Conservation (phyloP, 768 basidiomycete genomes). For the Hygrocybe coccinea region DNA sequence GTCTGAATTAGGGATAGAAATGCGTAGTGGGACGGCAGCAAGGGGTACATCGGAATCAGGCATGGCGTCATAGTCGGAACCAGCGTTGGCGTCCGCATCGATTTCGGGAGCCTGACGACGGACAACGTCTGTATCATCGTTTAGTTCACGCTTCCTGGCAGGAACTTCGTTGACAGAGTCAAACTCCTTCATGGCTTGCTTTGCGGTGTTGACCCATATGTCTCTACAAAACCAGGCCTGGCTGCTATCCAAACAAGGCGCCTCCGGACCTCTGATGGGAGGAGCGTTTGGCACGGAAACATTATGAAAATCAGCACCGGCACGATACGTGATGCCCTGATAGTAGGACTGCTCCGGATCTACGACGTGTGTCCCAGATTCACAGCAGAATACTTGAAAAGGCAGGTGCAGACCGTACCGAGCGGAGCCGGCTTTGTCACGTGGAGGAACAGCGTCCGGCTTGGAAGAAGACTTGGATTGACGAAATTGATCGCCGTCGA, state of each 20-base stretch:
- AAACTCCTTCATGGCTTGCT: conserved; percentile 63
- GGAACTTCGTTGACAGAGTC: conserved; percentile 36
- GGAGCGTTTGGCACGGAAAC: conserved; percentile 56
- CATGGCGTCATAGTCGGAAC: conserved; percentile 87
- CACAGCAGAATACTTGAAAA: conserved; percentile 99
- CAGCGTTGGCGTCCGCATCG: conserved; percentile 77
- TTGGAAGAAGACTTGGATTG: conserved; percentile 93
- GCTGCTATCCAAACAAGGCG: conserved; percentile 87
- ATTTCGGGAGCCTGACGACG: conserved; percentile 23
- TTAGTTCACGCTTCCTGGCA: conserved; percentile 25
- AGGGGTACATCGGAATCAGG: conserved; percentile 47
- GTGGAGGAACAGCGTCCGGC: conserved; percentile 85
- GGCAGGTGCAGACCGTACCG: conserved; percentile 91
- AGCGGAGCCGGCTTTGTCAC: conserved; percentile 72
- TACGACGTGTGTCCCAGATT: conserved; percentile 94
- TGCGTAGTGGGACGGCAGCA: conserved; percentile 32
- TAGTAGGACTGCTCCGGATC: conserved; percentile 97
- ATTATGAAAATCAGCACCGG: conserved; percentile 79
- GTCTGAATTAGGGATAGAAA: conserved; percentile 80
- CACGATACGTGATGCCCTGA: conserved; percentile 78
- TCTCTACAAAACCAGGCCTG: conserved; percentile 99
- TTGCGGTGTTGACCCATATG: conserved; percentile 87
- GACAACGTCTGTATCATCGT: conserved; percentile 5
- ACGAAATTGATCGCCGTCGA: conserved; percentile 96
- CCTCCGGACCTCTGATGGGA: conserved; percentile 63